These are phyloP conservation scores for Leishmania turanica DNA, from an alignment of 208 protist species.

Conservation along the genomic window DNA sequence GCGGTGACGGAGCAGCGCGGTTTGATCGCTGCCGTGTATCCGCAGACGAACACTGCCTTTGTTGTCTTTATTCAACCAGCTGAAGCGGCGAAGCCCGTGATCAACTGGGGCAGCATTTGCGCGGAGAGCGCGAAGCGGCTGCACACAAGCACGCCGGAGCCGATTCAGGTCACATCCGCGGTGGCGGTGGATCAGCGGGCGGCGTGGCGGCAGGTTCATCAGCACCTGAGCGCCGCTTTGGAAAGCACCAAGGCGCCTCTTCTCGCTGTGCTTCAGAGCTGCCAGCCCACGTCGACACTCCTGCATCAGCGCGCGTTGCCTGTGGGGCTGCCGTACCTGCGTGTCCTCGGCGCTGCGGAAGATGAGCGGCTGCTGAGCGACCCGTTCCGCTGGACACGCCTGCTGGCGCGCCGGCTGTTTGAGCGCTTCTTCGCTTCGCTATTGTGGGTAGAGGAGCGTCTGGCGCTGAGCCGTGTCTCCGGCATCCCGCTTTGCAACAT, in stretches of 20 bases:
- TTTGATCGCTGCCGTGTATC: constrained; percentile 70
- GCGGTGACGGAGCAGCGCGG: constrained; percentile 57
- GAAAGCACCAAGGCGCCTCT: constrained; percentile 49
- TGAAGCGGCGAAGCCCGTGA: constrained; percentile 55
- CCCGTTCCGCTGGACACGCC: constrained; percentile 79
- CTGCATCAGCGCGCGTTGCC: constrained; percentile 73
- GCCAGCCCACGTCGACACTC: constrained; percentile 51
- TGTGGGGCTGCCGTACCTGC: constrained; percentile 62
- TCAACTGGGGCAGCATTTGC: constrained; percentile 67
- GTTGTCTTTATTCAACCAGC: constrained; percentile 85
- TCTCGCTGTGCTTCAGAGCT: constrained; percentile 81
- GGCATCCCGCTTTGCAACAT: constrained; percentile 90
- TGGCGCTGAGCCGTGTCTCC: constrained; percentile 77
- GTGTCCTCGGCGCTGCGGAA: constrained; percentile 76
- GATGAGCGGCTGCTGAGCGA: constrained; percentile 86
- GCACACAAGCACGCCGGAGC: constrained; percentile 19
- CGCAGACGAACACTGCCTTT: constrained; percentile 43
- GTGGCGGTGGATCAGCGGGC: constrained; percentile 52
- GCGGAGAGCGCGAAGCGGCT: constrained; percentile 64
- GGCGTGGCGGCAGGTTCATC: constrained; percentile 71
- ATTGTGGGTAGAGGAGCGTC: constrained; percentile 84
- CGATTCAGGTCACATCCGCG: constrained; percentile 42
- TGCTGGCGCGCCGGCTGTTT: constrained; percentile 67
- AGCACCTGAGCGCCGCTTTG: constrained; percentile 50
- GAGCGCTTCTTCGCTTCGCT: constrained; percentile 84